Evolutionary conservation across 441 rosid species (phyloP).

Genomic region (Iberis amara): DNA sequence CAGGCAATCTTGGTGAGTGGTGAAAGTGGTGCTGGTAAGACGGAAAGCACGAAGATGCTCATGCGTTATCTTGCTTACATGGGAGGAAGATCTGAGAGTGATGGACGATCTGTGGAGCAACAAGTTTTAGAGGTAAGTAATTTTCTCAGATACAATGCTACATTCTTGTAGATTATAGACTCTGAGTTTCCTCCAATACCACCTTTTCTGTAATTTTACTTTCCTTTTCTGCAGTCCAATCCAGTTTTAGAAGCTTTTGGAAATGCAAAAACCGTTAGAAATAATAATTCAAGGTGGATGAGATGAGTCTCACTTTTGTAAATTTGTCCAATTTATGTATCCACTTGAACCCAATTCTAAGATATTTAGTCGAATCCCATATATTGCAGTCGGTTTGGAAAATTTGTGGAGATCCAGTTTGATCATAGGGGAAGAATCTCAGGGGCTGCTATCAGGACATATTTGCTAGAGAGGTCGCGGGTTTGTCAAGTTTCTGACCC

Average conservation of each 20-base stretch:
- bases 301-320: constrained; percentile 17
- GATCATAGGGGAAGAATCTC: constrained; percentile 59
- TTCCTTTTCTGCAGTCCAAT: constrained; percentile 48
- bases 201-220: constrained; percentile 3
- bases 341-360: constrained; percentile 13
- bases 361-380: constrained; percentile 10
- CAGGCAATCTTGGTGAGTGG: constrained; percentile 77
- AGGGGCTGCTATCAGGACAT: constrained; percentile 77
- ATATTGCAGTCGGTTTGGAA: constrained; percentile 67
- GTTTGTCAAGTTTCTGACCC: constrained; percentile 85
- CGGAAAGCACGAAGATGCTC: constrained; percentile 79
- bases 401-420: constrained; percentile 74
- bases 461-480: constrained; percentile 65
- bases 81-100: constrained; percentile 60
- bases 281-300: constrained; percentile 66
- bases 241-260: constrained; percentile 85
- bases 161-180: constrained; percentile 13
- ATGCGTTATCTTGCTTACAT: constrained; percentile 67
- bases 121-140: constrained; percentile 61
- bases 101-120: constrained; percentile 68
- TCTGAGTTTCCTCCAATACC: constrained; percentile 4
- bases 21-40: constrained; percentile 83
- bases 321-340: constrained; percentile 9
- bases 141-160: constrained; percentile 21
- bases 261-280: constrained; percentile 72